Conservation (phyloP, 306 rosid species). For the Geum urbanum region DNA sequence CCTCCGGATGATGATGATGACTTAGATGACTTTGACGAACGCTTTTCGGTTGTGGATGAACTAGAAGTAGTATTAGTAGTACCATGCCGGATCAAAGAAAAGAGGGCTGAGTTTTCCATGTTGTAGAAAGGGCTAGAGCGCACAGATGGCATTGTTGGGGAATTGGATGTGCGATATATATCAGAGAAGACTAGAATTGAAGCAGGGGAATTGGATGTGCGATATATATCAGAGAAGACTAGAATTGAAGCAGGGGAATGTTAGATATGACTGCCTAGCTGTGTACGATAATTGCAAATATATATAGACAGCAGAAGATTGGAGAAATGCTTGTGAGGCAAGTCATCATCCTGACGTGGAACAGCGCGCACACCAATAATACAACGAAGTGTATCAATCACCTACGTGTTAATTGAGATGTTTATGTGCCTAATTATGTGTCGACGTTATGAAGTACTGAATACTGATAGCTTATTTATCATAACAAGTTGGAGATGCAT, state of each 20-base stretch:
- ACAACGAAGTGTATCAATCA: neutral
- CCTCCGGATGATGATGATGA: constrained; percentile 44
- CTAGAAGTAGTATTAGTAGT: neutral
- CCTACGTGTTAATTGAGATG: no score
- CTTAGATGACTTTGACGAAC: constrained; percentile 28
- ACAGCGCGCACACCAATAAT: neutral
- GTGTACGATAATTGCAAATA: constrained; percentile 6
- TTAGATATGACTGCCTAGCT: constrained; percentile 1
- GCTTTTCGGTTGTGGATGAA: constrained; percentile 24
- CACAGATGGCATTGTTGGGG: constrained; percentile 52
- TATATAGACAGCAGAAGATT: constrained; percentile 13
- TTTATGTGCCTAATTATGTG: no score
- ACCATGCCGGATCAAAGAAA: constrained; percentile 55
- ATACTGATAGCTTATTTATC: neutral
- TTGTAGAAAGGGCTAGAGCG: constrained; percentile 70
- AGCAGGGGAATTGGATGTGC: neutral
- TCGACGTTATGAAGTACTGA: neutral
- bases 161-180: constrained; percentile 3
- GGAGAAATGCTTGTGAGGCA: neutral
- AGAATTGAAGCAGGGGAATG: neutral
- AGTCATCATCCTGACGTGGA: neutral
- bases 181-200: constrained; percentile 16
- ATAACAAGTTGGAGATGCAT: neutral
- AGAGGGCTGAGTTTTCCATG: constrained; percentile 70
- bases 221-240: constrained; percentile 13